Base-by-base conservation (phyloP, 495 filamentous ascomycete species). In the Gamarada debralockiae region DNA sequence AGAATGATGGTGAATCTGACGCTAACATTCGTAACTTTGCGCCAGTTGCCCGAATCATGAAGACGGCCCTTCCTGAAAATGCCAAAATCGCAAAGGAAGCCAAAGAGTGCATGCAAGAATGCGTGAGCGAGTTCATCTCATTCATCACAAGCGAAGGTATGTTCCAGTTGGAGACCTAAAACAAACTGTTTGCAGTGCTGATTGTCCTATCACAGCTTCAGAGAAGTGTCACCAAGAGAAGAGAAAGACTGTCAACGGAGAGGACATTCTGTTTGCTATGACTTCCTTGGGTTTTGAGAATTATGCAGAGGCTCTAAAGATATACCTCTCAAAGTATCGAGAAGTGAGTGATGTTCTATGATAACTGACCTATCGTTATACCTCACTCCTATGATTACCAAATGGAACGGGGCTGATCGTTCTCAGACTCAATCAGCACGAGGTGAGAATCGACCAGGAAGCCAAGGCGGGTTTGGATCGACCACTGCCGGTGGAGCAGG, bases 81-180 rank as follows among this genome's bases (percentile, higher is more conserved):
- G 93, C 93, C 50, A 98, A 98, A 77, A 98, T 98, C 57, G 93
- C 93, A 37, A 98, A 98, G 65, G 93, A 98, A 69, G 93, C 93
- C 27, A 98, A 98, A 69, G 93, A 98, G 67, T 98, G 93, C 73
- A 97, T 98, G 93, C 93, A 98, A 70, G 93, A 98, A 73, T 98
- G 93, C 64, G 93, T 98, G 55, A 97, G 92, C 85, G 93, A 98
- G 78, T 98, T 97, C 72, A 98, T 98, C 76, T 97, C 92, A 15
- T 98, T 98, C 76, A 98, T 98, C 70, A 98, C 93, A 23, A 97
- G 92, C 68, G 93, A 98, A 80, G 93, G 93, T 95, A 65, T 49
- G 77, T 70, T 65, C 68, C 52, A 66, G 17, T 21, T 22, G 21
- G 18, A 13, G 6, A 4, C n/a, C 37, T 20, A 23, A 21, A 43